A percentile compares a stretch with the other conserved stretches of the same genome.
Evolutionary conservation across 192 early-diverging fungal species (phyloP).

Genomic region (Jimgerdemannia lactiflua): DNA sequence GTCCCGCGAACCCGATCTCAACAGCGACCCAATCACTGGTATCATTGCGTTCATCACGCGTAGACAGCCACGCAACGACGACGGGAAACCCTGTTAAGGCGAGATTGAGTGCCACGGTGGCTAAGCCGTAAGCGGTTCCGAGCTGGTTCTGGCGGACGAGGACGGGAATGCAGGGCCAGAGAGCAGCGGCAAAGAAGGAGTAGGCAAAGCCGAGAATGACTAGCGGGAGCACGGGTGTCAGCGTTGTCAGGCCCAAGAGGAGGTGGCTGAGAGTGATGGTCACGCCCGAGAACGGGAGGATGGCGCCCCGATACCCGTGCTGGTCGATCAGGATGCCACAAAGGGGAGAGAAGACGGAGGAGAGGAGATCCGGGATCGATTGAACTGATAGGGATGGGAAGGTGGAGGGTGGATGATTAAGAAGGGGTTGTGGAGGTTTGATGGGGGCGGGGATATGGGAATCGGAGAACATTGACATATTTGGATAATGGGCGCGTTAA

Average conservation of each 20-base stretch:
- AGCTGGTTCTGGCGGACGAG: constrained; percentile 57
- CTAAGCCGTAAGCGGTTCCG: constrained; percentile 64
- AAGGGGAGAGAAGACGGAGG: constrained; percentile 55
- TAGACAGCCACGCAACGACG: constrained; percentile 38
- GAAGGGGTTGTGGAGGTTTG: too few species aligned
- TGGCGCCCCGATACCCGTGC: constrained; percentile 44
- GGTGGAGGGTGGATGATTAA: neutral
- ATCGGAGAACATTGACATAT: neutral
- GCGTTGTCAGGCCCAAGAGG: constrained; percentile 39
- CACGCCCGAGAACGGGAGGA: constrained; percentile 42
- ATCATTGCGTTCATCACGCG: constrained; percentile 23
- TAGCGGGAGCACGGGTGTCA: constrained; percentile 45
- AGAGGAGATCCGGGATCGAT: constrained; percentile 63
- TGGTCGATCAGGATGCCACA: constrained; percentile 53
- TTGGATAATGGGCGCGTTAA: neutral
- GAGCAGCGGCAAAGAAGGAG: constrained; percentile 51
- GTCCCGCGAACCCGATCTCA: constrained; percentile 20
- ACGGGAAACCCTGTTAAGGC: constrained; percentile 56
- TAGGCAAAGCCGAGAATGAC: constrained; percentile 52
- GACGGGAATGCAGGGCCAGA: constrained; percentile 69
- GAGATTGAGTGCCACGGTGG: constrained; percentile 59
- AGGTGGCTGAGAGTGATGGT: constrained; percentile 46
- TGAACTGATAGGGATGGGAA: constrained; percentile 26
- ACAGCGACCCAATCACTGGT: constrained; percentile 21
- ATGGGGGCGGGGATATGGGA: too few species aligned